Conservation (phyloP, 352 stramenopile species). For the Phytophthora tubulina region DNA sequence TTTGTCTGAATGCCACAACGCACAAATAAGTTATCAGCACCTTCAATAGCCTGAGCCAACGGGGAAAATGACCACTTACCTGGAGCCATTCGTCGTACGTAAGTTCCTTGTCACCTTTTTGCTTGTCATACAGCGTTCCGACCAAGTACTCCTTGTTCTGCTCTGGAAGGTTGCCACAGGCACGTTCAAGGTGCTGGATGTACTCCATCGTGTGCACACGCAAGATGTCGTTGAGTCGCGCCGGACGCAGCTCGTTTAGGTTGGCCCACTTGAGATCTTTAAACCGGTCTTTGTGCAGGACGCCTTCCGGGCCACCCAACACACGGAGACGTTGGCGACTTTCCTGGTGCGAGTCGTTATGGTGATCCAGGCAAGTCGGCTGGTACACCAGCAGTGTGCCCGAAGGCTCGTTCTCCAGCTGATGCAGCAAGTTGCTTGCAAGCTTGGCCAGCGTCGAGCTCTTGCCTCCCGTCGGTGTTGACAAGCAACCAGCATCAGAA, state of each 20-base stretch:
- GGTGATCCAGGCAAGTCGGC: slow-evolving; percentile 75
- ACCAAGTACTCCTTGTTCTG: slow-evolving; percentile 60
- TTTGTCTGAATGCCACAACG: slow-evolving; percentile 38
- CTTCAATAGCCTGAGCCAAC: background rate
- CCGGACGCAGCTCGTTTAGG: slow-evolving; percentile 59
- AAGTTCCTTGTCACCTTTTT: slow-evolving; percentile 37
- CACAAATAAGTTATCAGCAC: background rate
- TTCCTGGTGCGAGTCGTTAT: slow-evolving; percentile 82
- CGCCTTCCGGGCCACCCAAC: slow-evolving; percentile 67
- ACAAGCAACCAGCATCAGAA: slow-evolving; percentile 16
- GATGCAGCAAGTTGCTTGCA: slow-evolving; percentile 35
- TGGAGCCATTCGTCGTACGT: slow-evolving; percentile 58
- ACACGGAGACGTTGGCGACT: slow-evolving; percentile 65
- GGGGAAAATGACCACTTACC: slow-evolving; percentile 29
- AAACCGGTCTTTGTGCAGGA: slow-evolving; percentile 73
- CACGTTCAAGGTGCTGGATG: slow-evolving; percentile 62
- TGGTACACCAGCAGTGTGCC: slow-evolving; percentile 76
- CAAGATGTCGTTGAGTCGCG: slow-evolving; percentile 63
- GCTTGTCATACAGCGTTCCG: slow-evolving; percentile 47
- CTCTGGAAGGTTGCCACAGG: slow-evolving; percentile 52
- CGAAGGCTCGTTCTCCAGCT: slow-evolving; percentile 37
- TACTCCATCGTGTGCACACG: slow-evolving; percentile 76
- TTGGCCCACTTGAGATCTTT: slow-evolving; percentile 70
- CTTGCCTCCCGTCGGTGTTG: slow-evolving; percentile 32
- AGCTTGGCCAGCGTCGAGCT: slow-evolving; percentile 37